These are phyloP conservation scores for Fusarium pilosicola DNA, from an alignment of 2,329 filamentous ascomycete genomes.

Conservation along the genomic window DNA sequence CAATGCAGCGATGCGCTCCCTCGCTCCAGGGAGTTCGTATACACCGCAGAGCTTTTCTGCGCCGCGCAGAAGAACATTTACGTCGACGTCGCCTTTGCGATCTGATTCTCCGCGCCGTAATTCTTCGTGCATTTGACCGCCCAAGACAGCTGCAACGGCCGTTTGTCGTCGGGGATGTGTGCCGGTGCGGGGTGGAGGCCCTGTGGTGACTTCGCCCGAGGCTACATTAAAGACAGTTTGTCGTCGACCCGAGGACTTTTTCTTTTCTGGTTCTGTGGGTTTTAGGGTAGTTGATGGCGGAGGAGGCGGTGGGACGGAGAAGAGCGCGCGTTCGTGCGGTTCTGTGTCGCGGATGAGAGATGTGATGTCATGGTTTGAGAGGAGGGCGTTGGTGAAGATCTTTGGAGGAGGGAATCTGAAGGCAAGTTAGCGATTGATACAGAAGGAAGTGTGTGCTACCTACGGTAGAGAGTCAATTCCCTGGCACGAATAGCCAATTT, in stretches of 20 bases:
- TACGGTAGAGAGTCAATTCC: conserved; percentile 81
- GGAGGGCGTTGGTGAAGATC: conserved; percentile 93
- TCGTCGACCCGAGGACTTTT: conserved; percentile 58
- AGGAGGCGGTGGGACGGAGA: conserved; percentile 85
- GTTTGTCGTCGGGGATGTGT: conserved; percentile 74
- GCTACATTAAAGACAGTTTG: conserved; percentile 75
- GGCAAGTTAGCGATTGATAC: neutral
- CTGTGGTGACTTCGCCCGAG: conserved; percentile 70
- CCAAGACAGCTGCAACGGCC: conserved; percentile 89
- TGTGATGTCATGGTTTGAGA: conserved; percentile 91
- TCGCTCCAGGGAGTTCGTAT: conserved; percentile 83
- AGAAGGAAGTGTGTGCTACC: conserved; percentile 39
- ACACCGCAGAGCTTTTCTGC: conserved; percentile 91
- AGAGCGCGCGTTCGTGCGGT: conserved; percentile 91
- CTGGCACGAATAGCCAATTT: conserved; percentile 79
- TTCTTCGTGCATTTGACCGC: conserved; percentile 84
- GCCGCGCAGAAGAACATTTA: conserved; percentile 84
- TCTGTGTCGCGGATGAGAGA: conserved; percentile 95
- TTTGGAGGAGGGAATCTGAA: conserved; percentile 87
- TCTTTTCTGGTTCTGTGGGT: conserved; percentile 51
- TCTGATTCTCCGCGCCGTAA: conserved; percentile 69
- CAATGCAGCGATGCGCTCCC: conserved; percentile 78
- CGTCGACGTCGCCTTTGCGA: conserved; percentile 77
- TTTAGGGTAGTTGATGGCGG: conserved; percentile 50
- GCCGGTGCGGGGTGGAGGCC: conserved; percentile 59